Base-by-base conservation (phyloP, 2,329 filamentous ascomycete genomes). In the Knoxdaviesia capensis region DNA sequence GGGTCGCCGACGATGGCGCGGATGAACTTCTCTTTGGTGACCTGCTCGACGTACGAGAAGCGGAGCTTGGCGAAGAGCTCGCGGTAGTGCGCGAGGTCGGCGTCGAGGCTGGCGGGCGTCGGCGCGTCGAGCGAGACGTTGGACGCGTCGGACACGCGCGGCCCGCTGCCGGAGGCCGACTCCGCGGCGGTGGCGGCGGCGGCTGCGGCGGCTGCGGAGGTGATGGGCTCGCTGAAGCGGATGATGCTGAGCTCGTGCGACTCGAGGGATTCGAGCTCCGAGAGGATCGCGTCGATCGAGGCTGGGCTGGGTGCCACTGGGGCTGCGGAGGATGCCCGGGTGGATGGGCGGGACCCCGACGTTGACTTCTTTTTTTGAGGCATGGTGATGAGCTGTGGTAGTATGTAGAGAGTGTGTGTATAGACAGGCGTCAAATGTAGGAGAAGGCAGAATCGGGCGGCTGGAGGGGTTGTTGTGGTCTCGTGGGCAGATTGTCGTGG, bases 11-110 rank as follows among this genome's bases (percentile, higher is more conserved):
- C 85, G 51, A 96, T 92, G 48, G 83, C 79, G 50, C 86, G 83
- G 43, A 98, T 78, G 59, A 94, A 96, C 54, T 94, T 93, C 58
- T 98, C 90, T 61, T 96, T 98, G 38, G 88, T 96, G 47, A 96
- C 86, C 65, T 96, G 90, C 61, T 98, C 90, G 51, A 94, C 81
- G 60, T 96, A 96, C 48, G 83, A 92, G 65, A 96, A 96, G 51
- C 88, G 84, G 35, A 96, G 70, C 62, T 98, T 96, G 36, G 85
- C 80, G 60, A 96, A 98, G 20, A 96, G 73, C 60, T 94, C 87
- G 62, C 83, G 85, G 64, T 96, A 94, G 59, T 96, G 87, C 31
- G 71, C 67, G 31, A 96, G 68, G 58, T 96, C 88, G 31, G 82
- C 83, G 48, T 83, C 77, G 6, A 96, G 67, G 11, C 79, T 79